Evolutionary conservation across 192 early-diverging fungal genomes (phyloP).

Genomic region (Dissophora ornata): DNA sequence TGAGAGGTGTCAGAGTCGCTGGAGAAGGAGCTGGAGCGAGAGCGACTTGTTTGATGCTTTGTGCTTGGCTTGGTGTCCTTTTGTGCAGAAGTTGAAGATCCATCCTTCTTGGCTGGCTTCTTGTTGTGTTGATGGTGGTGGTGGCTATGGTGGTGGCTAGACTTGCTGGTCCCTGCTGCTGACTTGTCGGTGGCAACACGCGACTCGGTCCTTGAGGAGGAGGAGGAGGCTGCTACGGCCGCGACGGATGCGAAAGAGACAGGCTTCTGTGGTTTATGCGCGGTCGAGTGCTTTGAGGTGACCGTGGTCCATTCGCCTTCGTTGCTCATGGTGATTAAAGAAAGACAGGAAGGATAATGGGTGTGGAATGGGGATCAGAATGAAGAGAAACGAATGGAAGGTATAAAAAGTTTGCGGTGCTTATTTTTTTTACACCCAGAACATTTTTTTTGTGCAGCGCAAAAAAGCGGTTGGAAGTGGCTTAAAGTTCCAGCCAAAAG

Average conservation of each 20-base stretch:
- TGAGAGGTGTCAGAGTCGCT: conserved; percentile 53
- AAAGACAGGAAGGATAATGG: background rate
- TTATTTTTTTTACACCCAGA: background rate
- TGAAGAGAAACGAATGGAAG: background rate
- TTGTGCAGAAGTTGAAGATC: background rate
- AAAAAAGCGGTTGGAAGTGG: no score
- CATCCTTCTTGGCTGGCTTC: conserved; percentile 23
- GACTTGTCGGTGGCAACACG: conserved; percentile 6
- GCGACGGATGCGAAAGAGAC: conserved; percentile 15
- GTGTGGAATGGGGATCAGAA: background rate
- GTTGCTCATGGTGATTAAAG: conserved; percentile 38
- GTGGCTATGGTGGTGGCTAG: conserved; percentile 10
- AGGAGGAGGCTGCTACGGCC: conserved; percentile 5
- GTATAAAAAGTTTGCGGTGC: no score
- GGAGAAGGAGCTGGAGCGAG: conserved; percentile 49
- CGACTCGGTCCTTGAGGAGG: conserved; percentile 17
- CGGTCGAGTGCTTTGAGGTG: conserved; percentile 47
- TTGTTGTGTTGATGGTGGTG: conserved; percentile 32
- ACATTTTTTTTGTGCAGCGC: conserved; percentile 13
- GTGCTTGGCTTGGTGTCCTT: conserved; percentile 1
- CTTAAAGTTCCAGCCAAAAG: no score
- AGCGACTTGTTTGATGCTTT: conserved; percentile 13
- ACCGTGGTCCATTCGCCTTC: conserved; percentile 56
- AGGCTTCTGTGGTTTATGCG: conserved; percentile 39
- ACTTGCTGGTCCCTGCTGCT: conserved; percentile 5